These are phyloP conservation scores for Solanum chilense DNA, from an alignment of 257 asterid genomes.

Conservation along the genomic window DNA sequence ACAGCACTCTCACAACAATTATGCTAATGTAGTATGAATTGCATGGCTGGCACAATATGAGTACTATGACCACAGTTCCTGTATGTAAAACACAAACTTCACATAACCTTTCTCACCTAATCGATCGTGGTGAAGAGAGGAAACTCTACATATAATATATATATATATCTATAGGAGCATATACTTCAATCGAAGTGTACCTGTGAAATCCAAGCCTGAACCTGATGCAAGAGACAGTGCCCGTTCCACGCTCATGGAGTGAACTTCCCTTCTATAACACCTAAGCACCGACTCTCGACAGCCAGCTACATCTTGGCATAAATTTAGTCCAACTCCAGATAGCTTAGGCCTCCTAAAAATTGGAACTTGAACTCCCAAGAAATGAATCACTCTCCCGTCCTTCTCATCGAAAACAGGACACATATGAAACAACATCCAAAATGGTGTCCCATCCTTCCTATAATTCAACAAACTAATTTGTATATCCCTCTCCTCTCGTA, in stretches of 20 bases:
- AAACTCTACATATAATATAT: not conserved
- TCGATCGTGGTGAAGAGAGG: not conserved
- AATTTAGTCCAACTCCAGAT: conserved; percentile 14
- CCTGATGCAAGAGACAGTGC: conserved; percentile 16
- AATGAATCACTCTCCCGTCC: conserved; percentile 61
- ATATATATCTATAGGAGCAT: not conserved
- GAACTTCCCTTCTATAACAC: conserved; percentile 78
- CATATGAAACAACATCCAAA: conserved; percentile 86
- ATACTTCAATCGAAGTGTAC: conserved; percentile 12
- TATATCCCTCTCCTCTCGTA: conserved; percentile 59
- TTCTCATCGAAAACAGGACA: conserved; percentile 64
- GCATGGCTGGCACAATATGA: not conserved
- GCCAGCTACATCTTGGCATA: conserved; percentile 29
- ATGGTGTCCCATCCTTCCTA: conserved; percentile 85
- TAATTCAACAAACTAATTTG: conserved; percentile 67
- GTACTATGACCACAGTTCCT: not conserved
- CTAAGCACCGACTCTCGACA: conserved; percentile 29
- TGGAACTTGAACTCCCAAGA: conserved; percentile 56
- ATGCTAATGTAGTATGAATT: not conserved
- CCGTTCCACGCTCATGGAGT: conserved; percentile 25
- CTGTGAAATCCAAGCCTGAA: conserved; percentile 35
- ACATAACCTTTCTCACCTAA: not conserved
- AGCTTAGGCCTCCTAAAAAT: conserved; percentile 30
- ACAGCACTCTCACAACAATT: not conserved
- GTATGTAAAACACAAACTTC: not conserved